Conservation (phyloP, 441 rosid genomes). For the Pelargonium cotyledonis region DNA sequence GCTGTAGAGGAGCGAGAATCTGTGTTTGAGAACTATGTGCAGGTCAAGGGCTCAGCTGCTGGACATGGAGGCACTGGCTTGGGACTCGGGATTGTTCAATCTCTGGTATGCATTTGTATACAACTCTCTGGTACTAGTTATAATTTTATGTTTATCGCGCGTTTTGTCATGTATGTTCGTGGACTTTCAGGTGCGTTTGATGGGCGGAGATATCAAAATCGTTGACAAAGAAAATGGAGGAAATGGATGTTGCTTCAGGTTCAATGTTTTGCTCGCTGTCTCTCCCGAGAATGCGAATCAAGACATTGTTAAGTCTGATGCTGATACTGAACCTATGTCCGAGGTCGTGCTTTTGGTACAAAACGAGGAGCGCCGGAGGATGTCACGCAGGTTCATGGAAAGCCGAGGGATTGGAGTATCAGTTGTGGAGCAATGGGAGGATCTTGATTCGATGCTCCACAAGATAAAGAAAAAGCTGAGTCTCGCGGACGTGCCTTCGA, state of each 20-base stretch:
- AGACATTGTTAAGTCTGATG: too few species aligned
- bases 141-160: too few species aligned
- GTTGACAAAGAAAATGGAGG: conserved; percentile 46
- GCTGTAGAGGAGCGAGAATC: conserved; percentile 54
- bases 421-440: conserved; percentile 35
- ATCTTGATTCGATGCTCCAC: conserved; percentile 27
- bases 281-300: too few species aligned
- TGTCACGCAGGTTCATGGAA: conserved; percentile 43
- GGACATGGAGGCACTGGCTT: conserved; percentile 75
- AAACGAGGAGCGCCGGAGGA: conserved; percentile 40
- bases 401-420: conserved; percentile 44
- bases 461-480: conserved; percentile 30
- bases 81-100: conserved; percentile 93
- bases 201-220: conserved; percentile 76
- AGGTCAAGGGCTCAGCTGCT: conserved; percentile 54
- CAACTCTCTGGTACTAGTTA: background rate
- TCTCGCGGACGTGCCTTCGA: conserved; percentile 4
- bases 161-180: too few species aligned
- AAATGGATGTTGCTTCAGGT: conserved; percentile 68
- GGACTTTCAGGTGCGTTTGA: conserved; percentile 41
- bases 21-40: conserved; percentile 76
- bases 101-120: conserved; percentile 42
- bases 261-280: conserved; percentile 38
- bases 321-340: conserved; percentile 19
- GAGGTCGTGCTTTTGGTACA: conserved; percentile 49